A percentile compares a stretch with the other conserved stretches of the same genome.
phyloP scores from a whole-genome alignment of 2,329 filamentous ascomycete species.

The Neofusicoccum umdonicola region DNA sequence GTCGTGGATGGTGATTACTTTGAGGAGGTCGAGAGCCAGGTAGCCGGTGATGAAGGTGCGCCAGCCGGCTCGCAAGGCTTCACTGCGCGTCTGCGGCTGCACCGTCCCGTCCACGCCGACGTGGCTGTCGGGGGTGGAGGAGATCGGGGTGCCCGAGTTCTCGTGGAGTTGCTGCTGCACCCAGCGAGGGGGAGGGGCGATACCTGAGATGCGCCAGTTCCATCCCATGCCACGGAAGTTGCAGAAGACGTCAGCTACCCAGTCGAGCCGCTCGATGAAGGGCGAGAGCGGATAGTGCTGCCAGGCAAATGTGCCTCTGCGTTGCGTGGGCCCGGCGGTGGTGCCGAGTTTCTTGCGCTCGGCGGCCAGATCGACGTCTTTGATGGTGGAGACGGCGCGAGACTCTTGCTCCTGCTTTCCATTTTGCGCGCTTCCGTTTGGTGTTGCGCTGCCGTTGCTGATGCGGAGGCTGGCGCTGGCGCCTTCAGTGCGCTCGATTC shows the following conservation, averaged over 20 bases:
- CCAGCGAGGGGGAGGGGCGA: conserved; percentile 44
- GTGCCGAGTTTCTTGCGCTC: conserved; percentile 10
- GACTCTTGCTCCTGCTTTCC: not conserved
- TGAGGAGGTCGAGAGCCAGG: conserved; percentile 67
- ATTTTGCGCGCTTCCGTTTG: not conserved
- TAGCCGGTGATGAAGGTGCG: conserved; percentile 56
- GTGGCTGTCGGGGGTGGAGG: conserved; percentile 6
- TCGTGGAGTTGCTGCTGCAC: conserved; percentile 38
- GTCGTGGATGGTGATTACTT: conserved; percentile 69
- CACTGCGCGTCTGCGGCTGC: conserved; percentile 33
- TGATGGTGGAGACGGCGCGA: conserved; percentile 1
- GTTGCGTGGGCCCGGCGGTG: conserved; percentile 27
- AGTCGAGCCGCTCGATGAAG: conserved; percentile 55
- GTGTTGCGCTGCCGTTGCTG: no score
- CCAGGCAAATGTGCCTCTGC: conserved; percentile 48
- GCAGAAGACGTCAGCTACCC: conserved; percentile 56
- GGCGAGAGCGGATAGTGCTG: conserved; percentile 50
- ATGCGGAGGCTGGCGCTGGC: not conserved
- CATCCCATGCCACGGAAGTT: conserved; percentile 61
- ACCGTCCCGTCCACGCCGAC: conserved; percentile 34
- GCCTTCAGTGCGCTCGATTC: conserved; percentile 50
- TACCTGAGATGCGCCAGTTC: conserved; percentile 55
- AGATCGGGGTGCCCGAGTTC: conserved; percentile 26
- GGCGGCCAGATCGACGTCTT: conserved; percentile 10
- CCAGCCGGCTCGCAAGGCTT: conserved; percentile 34